Evolutionary conservation across 257 asterid species (phyloP).

Genomic region (Anisodus tanguticus): DNA sequence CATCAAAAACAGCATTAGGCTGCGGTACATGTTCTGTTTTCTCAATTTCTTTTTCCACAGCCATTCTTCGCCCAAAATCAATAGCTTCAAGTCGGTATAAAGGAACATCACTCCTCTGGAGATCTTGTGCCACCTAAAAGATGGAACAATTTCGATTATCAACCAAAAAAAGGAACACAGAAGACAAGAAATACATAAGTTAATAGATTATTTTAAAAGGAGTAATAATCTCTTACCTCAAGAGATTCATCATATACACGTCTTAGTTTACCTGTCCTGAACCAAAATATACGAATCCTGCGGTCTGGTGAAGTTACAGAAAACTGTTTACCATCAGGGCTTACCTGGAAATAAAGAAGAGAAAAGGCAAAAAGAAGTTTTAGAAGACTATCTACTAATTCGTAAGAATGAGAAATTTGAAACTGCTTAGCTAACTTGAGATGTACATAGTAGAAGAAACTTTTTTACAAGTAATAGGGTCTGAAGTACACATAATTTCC

Average conservation of each 20-base stretch:
- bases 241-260: constrained; percentile 98
- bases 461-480: not conserved
- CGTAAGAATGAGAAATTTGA: constrained; percentile 10
- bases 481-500: constrained; percentile 8
- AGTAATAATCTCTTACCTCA: constrained; percentile 60
- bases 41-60: constrained; percentile 93
- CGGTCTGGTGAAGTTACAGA: constrained; percentile 98
- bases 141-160: constrained; percentile 24
- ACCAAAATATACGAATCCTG: constrained; percentile 94
- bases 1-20: constrained; percentile 99
- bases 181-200: not conserved
- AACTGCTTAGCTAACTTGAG: constrained; percentile 20
- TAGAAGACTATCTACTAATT: not conserved
- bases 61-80: constrained; percentile 99
- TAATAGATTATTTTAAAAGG: constrained; percentile 14
- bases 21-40: constrained; percentile 86
- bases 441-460: not conserved
- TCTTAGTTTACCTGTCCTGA: constrained; percentile 85
- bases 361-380: not conserved
- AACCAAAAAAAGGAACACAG: not conserved
- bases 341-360: constrained; percentile 56
- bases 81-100: constrained; percentile 92
- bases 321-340: constrained; percentile 94
- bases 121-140: constrained; percentile 97
- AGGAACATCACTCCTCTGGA: constrained; percentile 92